A percentile compares a stretch with the other conserved stretches of the same genome.
phyloP scores from a whole-genome alignment of 148 eudicot genomes.

The Vaccinium vitisidaea region DNA sequence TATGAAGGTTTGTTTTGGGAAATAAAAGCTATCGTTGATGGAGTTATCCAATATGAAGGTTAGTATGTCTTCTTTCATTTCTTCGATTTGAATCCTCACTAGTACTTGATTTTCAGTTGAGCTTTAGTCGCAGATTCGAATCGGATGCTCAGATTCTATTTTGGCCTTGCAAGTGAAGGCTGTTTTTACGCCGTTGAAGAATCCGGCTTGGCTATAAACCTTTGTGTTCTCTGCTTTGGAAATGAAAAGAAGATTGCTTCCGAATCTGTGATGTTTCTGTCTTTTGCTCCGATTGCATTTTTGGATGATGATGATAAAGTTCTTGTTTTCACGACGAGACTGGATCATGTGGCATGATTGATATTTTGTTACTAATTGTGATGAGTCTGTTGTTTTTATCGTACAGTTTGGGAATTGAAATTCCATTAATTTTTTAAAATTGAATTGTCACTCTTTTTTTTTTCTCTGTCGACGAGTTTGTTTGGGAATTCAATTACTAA shows the following conservation, averaged over 20 bases:
- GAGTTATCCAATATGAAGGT: neutral
- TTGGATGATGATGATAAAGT: neutral
- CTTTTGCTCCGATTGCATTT: neutral
- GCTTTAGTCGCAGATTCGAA: constrained; percentile 2
- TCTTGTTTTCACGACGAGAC: neutral
- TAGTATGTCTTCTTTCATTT: neutral
- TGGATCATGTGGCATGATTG: neutral
- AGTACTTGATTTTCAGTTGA: neutral
- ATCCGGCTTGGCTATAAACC: constrained; percentile 32
- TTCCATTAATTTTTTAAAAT: too few relatives aligned
- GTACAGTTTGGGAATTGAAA: neutral
- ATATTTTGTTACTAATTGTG: neutral
- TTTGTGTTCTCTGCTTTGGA: neutral
- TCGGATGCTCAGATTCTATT: neutral
- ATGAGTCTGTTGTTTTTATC: neutral
- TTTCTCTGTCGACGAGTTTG: too few relatives aligned
- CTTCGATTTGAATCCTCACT: neutral
- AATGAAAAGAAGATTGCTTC: neutral
- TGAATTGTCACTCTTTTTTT: too few relatives aligned
- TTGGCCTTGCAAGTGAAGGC: constrained; percentile 66
- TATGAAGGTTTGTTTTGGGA: constrained; percentile 52
- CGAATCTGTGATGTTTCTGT: neutral
- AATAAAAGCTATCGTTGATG: too few relatives aligned
- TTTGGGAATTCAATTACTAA: too few relatives aligned
- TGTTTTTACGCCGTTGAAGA: constrained; percentile 59